These are phyloP conservation scores for Suillus spraguei DNA, from an alignment of 768 basidiomycete species.

Conservation along the genomic window DNA sequence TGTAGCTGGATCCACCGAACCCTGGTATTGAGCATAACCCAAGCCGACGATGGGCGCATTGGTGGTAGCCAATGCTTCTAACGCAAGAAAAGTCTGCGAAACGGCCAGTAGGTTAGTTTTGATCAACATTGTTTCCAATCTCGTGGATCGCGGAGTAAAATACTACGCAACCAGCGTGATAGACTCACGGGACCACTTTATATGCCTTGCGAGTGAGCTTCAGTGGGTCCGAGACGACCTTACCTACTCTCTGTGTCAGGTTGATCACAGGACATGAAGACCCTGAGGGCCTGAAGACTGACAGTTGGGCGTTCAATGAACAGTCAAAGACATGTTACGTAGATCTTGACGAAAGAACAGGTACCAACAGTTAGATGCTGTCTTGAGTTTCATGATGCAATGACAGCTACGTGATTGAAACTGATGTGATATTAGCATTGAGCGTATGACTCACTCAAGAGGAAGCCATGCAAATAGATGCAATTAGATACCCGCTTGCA, in stretches of 20 bases:
- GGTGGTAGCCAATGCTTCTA: conserved; percentile 4
- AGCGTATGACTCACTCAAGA: background rate
- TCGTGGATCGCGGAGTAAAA: background rate
- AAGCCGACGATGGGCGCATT: conserved; percentile 23
- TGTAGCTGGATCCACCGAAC: conserved; percentile 16
- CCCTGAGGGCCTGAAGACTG: background rate
- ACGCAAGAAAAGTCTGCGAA: conserved; percentile 15
- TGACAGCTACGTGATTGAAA: background rate
- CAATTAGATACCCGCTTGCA: background rate
- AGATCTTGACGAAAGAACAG: background rate
- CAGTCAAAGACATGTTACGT: background rate
- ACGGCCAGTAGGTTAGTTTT: conserved; percentile 2
- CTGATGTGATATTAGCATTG: background rate
- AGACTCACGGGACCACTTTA: background rate
- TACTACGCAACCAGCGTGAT: too few species aligned
- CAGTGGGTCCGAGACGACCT: background rate
- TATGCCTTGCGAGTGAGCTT: background rate
- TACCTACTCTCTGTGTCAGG: background rate
- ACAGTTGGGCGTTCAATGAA: background rate
- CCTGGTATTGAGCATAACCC: conserved; percentile 33
- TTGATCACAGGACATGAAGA: background rate
- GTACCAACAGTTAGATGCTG: background rate
- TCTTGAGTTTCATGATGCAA: background rate
- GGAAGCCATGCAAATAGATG: too few species aligned
- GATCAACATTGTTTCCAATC: background rate